A percentile compares a stretch with the other conserved stretches of the same genome.
These are phyloP conservation scores for Juglanconis sp. DNA, from an alignment of 2,329 filamentous ascomycete species.

Conservation along the genomic window DNA sequence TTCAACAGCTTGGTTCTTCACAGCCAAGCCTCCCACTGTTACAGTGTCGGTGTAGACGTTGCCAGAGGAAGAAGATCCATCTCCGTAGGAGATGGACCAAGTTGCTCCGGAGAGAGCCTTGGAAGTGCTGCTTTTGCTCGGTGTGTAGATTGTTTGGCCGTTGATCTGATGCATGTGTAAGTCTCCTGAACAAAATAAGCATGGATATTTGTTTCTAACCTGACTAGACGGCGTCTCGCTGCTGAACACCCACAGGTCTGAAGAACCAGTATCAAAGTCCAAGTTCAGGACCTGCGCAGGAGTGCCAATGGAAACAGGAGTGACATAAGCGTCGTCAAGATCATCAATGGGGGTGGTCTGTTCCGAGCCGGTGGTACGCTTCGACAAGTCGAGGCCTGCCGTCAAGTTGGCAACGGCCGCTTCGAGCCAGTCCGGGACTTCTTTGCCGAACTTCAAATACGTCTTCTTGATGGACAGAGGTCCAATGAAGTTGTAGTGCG, in stretches of 20 bases:
- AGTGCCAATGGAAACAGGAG: constrained; percentile 33
- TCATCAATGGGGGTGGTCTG: constrained; percentile 15
- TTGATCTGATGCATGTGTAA: constrained; percentile 21
- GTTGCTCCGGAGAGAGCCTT: constrained; percentile 24
- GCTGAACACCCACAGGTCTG: constrained; percentile 39
- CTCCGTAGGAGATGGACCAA: constrained; percentile 33
- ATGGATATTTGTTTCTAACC: background rate
- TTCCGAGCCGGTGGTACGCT: constrained; percentile 18
- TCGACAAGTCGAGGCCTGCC: background rate
- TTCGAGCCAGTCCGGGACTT: constrained; percentile 16
- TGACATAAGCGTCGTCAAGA: constrained; percentile 31
- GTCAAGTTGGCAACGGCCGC: constrained; percentile 13
- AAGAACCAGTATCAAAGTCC: constrained; percentile 45
- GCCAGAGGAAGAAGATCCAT: constrained; percentile 29
- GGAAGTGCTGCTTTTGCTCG: constrained; percentile 27
- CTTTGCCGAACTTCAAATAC: constrained; percentile 20
- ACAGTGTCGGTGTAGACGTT: constrained; percentile 31
- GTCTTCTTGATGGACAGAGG: constrained; percentile 21
- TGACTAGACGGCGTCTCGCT: constrained; percentile 22
- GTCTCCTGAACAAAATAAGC: constrained; percentile 18
- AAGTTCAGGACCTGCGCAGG: constrained; percentile 41
- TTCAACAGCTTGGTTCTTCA: constrained; percentile 41
- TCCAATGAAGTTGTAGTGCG: constrained; percentile 17
- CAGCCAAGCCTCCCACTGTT: constrained; percentile 33
- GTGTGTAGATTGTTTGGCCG: constrained; percentile 29